Base-by-base conservation (phyloP, 306 rosid genomes). In the Quercus rubra region DNA sequence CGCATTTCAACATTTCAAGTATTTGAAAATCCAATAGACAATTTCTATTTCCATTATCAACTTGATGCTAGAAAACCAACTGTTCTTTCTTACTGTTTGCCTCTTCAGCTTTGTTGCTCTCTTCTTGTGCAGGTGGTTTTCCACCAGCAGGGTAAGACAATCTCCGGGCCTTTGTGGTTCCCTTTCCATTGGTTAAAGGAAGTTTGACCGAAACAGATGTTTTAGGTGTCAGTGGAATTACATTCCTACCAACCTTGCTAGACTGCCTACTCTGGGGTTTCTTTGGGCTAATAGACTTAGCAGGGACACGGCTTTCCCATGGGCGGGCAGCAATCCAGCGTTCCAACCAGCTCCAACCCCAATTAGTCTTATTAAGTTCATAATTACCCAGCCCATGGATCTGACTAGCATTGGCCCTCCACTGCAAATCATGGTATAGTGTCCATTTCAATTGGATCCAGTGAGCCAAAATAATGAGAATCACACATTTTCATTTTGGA, bases 341-440 rank as follows among this genome's bases (percentile, higher is more conserved):
- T 62, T 93, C 99, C 80, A 93, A 93, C 99, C 99, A 95, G 91
- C 98, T 95, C 99, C 99, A 95, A 77, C 99, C 99, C 99, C 99
- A 95, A 76, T 89, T 92, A 73, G 94, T 84, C 84, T 91, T 93
- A 70, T 89, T 79, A 43, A 90, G 86, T 85, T 93, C 98, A 81
- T 83, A 89, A 77, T 52, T 88, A 35, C 97, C 98, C 69, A 88
- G 87, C 57, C 83, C 83, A 85, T 92, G 91, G 85, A 88, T 90
- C 77, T 88, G 97, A 82, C 92, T 92, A 62, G 91, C 80, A 78
- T 93, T 93, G 79, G 97, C 98, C 80, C 99, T 92, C 99, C 99
- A 95, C 99, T 95, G 78, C 58, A 80, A 77, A 75, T 79, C 88
- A 86, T 62, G 71, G 76, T 67, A 81, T 76, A 52, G 70, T 46